Evolutionary conservation across 2,329 filamentous ascomycete species (phyloP).

Genomic region (Colletotrichum eremochloae): DNA sequence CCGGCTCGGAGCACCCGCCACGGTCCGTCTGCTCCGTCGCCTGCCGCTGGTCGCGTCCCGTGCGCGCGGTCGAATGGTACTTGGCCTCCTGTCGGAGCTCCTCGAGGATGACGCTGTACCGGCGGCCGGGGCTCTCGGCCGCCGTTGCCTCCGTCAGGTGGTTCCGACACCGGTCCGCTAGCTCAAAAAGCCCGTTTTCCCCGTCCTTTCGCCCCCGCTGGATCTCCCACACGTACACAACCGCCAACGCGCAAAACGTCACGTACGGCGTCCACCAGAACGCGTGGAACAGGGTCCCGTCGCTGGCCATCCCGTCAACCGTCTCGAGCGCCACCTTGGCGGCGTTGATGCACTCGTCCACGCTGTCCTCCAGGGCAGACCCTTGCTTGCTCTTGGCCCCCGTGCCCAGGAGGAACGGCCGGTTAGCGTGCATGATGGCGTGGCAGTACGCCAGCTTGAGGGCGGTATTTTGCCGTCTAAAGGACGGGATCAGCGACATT

Average conservation of each 20-base stretch:
- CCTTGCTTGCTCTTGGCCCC: constrained; percentile 55
- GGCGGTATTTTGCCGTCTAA: constrained; percentile 64
- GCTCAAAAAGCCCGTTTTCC: constrained; percentile 41
- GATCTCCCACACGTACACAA: constrained; percentile 65
- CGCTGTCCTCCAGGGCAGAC: constrained; percentile 52
- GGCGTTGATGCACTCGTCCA: constrained; percentile 61
- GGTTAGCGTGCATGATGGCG: constrained; percentile 68
- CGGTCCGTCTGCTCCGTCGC: neutral
- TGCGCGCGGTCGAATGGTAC: constrained; percentile 11
- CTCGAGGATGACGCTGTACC: constrained; percentile 67
- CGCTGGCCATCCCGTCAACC: constrained; percentile 56
- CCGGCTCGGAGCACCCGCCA: constrained; percentile 1
- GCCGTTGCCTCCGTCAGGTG: constrained; percentile 57
- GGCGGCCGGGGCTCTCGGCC: constrained; percentile 58
- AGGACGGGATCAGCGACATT: constrained; percentile 59
- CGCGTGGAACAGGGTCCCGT: constrained; percentile 51
- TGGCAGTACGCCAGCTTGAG: constrained; percentile 68
- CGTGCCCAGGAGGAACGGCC: constrained; percentile 63
- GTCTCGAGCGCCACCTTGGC: constrained; percentile 60
- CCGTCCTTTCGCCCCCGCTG: constrained; percentile 43
- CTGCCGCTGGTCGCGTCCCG: neutral
- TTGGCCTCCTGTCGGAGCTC: constrained; percentile 59
- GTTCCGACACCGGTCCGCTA: constrained; percentile 58
- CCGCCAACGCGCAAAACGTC: constrained; percentile 66
- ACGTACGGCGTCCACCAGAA: constrained; percentile 69